Evolutionary conservation across 2,329 filamentous ascomycete species (phyloP).

Genomic region (Chaetomium olivaceum): DNA sequence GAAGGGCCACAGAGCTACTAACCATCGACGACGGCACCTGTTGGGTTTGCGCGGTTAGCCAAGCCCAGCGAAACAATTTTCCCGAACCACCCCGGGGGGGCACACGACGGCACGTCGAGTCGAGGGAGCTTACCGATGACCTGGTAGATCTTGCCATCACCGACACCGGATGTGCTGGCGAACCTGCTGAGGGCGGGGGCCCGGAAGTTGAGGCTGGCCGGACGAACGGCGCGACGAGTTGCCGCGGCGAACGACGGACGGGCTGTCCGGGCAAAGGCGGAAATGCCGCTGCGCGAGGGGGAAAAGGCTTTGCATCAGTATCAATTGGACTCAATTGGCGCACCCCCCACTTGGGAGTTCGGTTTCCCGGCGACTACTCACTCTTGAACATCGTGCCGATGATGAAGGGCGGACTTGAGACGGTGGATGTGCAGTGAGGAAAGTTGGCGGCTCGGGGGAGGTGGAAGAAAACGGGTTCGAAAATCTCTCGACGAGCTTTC

Average conservation of each 20-base stretch:
- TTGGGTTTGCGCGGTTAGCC: slow-evolving; percentile 60
- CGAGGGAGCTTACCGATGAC: slow-evolving; percentile 44
- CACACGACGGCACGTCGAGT: slow-evolving; percentile 3
- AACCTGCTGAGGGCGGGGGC: slow-evolving; percentile 58
- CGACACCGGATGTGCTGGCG: slow-evolving; percentile 58
- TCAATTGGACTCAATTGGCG: slow-evolving; percentile 46
- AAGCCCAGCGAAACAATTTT: slow-evolving; percentile 37
- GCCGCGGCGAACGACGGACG: slow-evolving; percentile 61
- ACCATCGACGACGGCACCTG: slow-evolving; percentile 99
- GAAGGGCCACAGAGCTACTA: slow-evolving; percentile 46
- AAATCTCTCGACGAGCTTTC: slow-evolving; percentile 37
- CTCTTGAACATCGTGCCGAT: slow-evolving; percentile 82
- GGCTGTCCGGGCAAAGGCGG: slow-evolving; percentile 63
- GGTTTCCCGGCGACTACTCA: slow-evolving; percentile 48
- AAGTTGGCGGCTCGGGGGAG: slow-evolving; percentile 30
- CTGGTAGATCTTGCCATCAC: slow-evolving; percentile 70
- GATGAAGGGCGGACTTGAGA: slow-evolving; percentile 59
- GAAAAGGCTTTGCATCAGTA: slow-evolving; percentile 41
- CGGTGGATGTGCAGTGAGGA: slow-evolving; percentile 32
- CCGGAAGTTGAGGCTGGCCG: slow-evolving; percentile 57
- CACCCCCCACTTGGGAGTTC: neutral
- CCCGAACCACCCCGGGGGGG: slow-evolving; percentile 36
- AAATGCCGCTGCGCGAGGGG: slow-evolving; percentile 60
- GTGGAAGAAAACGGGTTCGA: slow-evolving; percentile 36
- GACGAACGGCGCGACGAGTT: slow-evolving; percentile 59